Base-by-base conservation (phyloP, 1,139 yeast genomes). In the Sporopachydermia cereana region DNA sequence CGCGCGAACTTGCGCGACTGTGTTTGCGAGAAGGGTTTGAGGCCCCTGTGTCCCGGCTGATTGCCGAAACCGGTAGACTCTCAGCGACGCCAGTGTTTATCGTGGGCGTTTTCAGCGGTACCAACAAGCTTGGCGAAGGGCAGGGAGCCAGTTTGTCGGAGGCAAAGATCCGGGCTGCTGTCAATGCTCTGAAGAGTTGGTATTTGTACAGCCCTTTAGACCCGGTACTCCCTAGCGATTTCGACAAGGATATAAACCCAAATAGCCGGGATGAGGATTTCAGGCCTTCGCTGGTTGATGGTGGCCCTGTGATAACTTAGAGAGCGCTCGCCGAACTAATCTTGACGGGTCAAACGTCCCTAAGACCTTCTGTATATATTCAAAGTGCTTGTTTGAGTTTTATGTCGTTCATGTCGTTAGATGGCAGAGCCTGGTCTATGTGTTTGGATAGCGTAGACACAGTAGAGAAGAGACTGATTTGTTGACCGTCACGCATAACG, bases 1-100 rank as follows among this genome's bases (percentile, higher is more conserved):
- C 93, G 20, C 74, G 93, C 60, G 94, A 89, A 60, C 71, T 91
- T 50, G 76, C 88, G 2, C 74, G 79, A 50, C 68, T 93, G 45
- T 80, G 96, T 57, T 80, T 78, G 50, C 78, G 91, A 53, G 84
- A 89, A 58, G 76, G 77, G n/a, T 69, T 89, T 52, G 74, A 74
- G 46, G 74, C 76, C 27, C 96, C 96, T 22, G 72, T 84, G 3
- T 79, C 89, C 36, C 79, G 95, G 60, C 73, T 93, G 49, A 68
- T 91, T 49, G 91, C 95, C 25, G 99, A 91, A 64, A 83, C 95
- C 24, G 99, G 99, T 61, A 76, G 98, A 63, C 69, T 72, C 56
- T 78, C 96, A 2, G 76, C 77, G 48, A 78, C 85, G 47, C 95
- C 98, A 23, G 81, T 88, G 41, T 91, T 76, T 57, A 84, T 89